Evolutionary conservation across 1,284 basidiomycete genomes (phyloP).

Genomic region (Cryptococcus jaspeensis): DNA sequence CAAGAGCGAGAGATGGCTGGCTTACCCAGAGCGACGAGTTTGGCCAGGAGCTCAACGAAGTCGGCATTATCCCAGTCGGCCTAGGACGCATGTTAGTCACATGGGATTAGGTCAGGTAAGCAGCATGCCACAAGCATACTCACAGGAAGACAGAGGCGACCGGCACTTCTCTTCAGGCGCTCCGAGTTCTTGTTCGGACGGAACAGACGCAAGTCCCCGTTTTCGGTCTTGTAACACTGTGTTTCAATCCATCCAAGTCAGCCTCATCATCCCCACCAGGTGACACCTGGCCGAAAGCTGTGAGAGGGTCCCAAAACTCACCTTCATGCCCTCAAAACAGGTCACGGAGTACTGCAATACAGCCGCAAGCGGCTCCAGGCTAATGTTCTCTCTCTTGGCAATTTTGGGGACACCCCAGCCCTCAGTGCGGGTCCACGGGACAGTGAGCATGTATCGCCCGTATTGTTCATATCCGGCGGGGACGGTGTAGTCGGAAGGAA

Average conservation of each 20-base stretch:
- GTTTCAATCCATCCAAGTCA: too few species aligned
- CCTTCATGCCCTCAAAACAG: constrained; percentile 51
- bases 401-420: constrained; percentile 49
- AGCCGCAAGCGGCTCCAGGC: constrained; percentile 42
- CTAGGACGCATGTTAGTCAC: too few species aligned
- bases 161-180: constrained; percentile 44
- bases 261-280: background rate
- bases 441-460: constrained; percentile 42
- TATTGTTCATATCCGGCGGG: constrained; percentile 31
- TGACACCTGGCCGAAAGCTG: background rate
- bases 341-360: constrained; percentile 48
- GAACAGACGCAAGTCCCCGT: constrained; percentile 43
- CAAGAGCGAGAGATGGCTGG: too few species aligned
- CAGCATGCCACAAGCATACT: constrained; percentile 5
- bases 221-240: constrained; percentile 47
- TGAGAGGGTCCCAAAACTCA: constrained; percentile 23
- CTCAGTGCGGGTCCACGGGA: constrained; percentile 37
- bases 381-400: constrained; percentile 31
- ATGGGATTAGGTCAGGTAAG: background rate
- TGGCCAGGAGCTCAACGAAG: constrained; percentile 41
- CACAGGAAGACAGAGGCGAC: constrained; percentile 44
- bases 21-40: constrained; percentile 44
- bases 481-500: constrained; percentile 31
- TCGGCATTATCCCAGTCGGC: constrained; percentile 46
- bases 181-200: constrained; percentile 46